Percentiles rank a stretch among this genome's conserved stretches.
Evolutionary conservation across 495 filamentous ascomycete genomes (phyloP).

Genomic region (Tuber melanosporum): DNA sequence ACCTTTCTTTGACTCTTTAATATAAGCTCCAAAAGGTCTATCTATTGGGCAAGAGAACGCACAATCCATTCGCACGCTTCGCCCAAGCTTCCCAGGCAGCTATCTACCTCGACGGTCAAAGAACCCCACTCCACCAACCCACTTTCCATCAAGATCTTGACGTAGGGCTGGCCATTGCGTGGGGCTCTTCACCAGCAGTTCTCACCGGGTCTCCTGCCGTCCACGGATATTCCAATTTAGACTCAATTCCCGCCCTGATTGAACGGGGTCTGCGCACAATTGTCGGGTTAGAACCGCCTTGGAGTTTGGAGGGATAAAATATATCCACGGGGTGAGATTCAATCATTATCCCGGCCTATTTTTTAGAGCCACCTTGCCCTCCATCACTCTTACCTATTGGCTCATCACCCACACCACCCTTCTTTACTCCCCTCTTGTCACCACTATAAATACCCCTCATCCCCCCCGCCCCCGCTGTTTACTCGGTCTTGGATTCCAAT

Average conservation of each 20-base stretch:
- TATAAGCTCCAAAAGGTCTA: background rate
- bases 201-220: background rate
- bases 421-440: background rate
- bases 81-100: background rate
- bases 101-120: background rate
- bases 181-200: background rate
- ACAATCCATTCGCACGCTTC: background rate
- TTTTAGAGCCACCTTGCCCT: background rate
- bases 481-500: background rate
- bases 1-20: conserved; percentile 3
- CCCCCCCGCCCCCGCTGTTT: background rate
- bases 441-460: background rate
- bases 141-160: background rate
- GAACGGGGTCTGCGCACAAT: background rate
- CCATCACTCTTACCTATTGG: background rate
- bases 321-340: background rate
- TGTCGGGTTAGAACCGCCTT: background rate
- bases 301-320: background rate
- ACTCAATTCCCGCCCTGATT: background rate
- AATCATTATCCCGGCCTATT: background rate
- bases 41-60: background rate
- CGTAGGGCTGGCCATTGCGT: background rate
- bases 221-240: background rate
- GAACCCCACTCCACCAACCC: background rate
- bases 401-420: background rate